A percentile compares a stretch with the other conserved stretches of the same genome.
These are phyloP conservation scores for Bipolaris cookei DNA, from an alignment of 2,329 filamentous ascomycete species.

Conservation along the genomic window DNA sequence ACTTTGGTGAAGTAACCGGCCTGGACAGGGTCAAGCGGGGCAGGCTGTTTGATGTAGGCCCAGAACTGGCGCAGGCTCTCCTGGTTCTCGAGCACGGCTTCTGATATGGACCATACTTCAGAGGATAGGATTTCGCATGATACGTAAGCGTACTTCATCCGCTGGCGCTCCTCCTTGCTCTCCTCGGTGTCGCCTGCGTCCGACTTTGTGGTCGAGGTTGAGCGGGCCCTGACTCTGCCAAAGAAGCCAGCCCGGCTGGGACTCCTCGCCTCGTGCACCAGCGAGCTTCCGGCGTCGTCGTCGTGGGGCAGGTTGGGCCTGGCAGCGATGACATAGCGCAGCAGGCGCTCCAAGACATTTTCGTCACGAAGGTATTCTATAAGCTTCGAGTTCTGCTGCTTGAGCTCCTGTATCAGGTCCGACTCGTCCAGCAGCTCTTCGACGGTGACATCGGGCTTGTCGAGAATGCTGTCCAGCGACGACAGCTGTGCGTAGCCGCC, in stretches of 20 bases:
- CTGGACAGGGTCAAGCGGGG: slow-evolving; percentile 88
- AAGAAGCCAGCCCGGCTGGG: slow-evolving; percentile 53
- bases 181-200: slow-evolving; percentile 55
- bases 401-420: slow-evolving; percentile 95
- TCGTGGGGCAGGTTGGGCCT: slow-evolving; percentile 56
- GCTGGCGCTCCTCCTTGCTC: slow-evolving; percentile 86
- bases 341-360: slow-evolving; percentile 78
- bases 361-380: slow-evolving; percentile 95
- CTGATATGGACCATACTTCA: slow-evolving; percentile 95
- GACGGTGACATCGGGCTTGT: slow-evolving; percentile 91
- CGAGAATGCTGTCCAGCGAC: slow-evolving; percentile 93
- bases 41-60: slow-evolving; percentile 82
- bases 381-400: slow-evolving; percentile 96
- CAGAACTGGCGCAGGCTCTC: slow-evolving; percentile 83
- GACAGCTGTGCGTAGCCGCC: slow-evolving; percentile 98
- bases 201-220: slow-evolving; percentile 52
- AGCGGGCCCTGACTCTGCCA: slow-evolving; percentile 53
- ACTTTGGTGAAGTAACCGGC: slow-evolving; percentile 99
- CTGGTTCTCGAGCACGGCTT: slow-evolving; percentile 86
- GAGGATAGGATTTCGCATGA: slow-evolving; percentile 92
- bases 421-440: slow-evolving; percentile 96
- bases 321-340: slow-evolving; percentile 90
- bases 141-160: slow-evolving; percentile 91
- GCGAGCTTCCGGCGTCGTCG: slow-evolving; percentile 52
- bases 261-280: slow-evolving; percentile 50